Evolutionary conservation across 805 yeast species (phyloP), one percentile per base, ranked within the genome.

Genomic region (Blastobotrys chiropterorum): DNA sequence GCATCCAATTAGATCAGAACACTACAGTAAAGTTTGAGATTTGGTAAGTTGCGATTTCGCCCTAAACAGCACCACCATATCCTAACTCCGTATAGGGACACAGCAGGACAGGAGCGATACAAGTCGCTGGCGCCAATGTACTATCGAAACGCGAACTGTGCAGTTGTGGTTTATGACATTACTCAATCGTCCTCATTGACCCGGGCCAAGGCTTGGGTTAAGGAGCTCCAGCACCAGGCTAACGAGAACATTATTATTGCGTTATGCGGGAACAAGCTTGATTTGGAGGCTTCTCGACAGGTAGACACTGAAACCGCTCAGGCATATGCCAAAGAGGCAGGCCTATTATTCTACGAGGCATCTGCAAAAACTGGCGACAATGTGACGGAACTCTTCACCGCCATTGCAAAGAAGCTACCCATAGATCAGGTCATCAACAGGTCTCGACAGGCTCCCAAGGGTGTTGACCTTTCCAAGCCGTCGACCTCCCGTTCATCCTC

Each of bases 91-190:
- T 21, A 16, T 45, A 62, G 94, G 96, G 99, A 92, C 66, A 92
- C 99, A 13, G 99, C 99, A 0, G 99, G 99, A 21, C 99, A 86
- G 65, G 95, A 86, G 64, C 73, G 95, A 47, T 86, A 86, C 72
- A 86, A 85, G 62, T 82, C 88, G 16, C 69, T 86, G 56, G 90
- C 94, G 0, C 94, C 95, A 15, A 82, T 86, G 83, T 86, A 86
- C 65, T 86, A 86, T 63, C 71, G 95, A 50, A 85, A 86, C 60
- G 84, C 94, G 1, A 81, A 86, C 62, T 79, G 85, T 26, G 98
- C 98, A 0, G 74, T 94, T 20, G 85, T 94, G 0, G 95, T 95
- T 19, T 92, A 85, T 65, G 98, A 94, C 64, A 66, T 90, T 48
- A 81, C 86, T 1, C 84, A 81, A 52, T 56, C 71, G 4, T 67